Conservation (phyloP, 768 basidiomycete species). For the Rossbeevera mucosa region DNA sequence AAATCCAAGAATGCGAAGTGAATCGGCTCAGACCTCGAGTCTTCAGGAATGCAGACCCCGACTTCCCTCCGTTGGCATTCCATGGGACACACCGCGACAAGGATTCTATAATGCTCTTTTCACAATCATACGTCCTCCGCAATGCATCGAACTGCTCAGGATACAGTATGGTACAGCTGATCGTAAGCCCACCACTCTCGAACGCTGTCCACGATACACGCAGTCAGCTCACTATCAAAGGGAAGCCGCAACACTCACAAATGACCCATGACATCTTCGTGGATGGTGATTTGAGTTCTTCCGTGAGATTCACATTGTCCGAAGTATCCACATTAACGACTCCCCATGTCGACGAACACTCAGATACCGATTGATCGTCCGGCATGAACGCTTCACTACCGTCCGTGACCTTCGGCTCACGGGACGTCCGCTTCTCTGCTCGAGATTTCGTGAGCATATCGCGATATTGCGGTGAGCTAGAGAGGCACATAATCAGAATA, state of each 20-base stretch:
- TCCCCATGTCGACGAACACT: slow-evolving; percentile 88
- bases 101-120: slow-evolving; percentile 90
- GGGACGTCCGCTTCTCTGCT: slow-evolving; percentile 66
- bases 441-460: slow-evolving; percentile 76
- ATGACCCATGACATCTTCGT: slow-evolving; percentile 80
- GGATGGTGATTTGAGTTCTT: slow-evolving; percentile 70
- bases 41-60: slow-evolving; percentile 94
- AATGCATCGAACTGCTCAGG: slow-evolving; percentile 96
- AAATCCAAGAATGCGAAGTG: neutral
- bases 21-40: slow-evolving; percentile 62
- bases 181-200: slow-evolving; percentile 83
- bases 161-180: slow-evolving; percentile 91
- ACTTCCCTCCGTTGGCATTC: slow-evolving; percentile 94
- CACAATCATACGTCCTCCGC: slow-evolving; percentile 88
- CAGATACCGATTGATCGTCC: slow-evolving; percentile 75
- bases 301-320: slow-evolving; percentile 65
- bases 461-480: slow-evolving; percentile 75
- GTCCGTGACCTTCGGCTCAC: slow-evolving; percentile 53
- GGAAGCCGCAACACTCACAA: slow-evolving; percentile 42
- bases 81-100: slow-evolving; percentile 93
- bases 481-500: slow-evolving; percentile 2
- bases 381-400: slow-evolving; percentile 89
- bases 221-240: slow-evolving; percentile 3
- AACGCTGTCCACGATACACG: slow-evolving; percentile 51
- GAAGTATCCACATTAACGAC: slow-evolving; percentile 77